Evolutionary conservation across 169 alveolate species (phyloP).

Genomic region (Neospora caninum): DNA sequence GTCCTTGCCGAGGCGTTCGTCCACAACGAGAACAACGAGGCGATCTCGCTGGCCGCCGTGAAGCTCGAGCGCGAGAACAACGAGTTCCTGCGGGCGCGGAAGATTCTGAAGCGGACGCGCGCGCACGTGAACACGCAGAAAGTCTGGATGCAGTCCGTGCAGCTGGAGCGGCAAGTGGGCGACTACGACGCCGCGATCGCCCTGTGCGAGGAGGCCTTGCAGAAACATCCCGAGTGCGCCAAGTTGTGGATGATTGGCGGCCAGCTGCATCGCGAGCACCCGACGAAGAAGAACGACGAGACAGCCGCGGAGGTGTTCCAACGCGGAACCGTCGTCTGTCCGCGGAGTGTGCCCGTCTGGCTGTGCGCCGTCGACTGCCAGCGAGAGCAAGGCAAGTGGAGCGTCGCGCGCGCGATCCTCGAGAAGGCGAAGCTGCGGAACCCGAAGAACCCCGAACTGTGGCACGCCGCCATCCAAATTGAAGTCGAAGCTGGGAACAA

Average conservation of each 20-base stretch:
- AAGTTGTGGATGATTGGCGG: conserved; percentile 94
- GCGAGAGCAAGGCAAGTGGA: conserved; percentile 78
- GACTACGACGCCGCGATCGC: conserved; percentile 78
- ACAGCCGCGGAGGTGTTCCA: conserved; percentile 65
- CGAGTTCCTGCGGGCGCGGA: conserved; percentile 93
- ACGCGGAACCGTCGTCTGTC: conserved; percentile 66
- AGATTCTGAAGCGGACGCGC: conserved; percentile 90
- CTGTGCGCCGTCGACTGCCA: conserved; percentile 88
- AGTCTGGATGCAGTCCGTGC: conserved; percentile 92
- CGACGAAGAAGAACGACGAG: conserved; percentile 42
- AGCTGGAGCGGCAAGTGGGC: conserved; percentile 89
- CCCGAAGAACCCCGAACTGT: conserved; percentile 88
- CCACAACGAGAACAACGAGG: conserved; percentile 87
- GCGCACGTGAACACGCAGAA: conserved; percentile 83
- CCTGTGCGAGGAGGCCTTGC: conserved; percentile 80
- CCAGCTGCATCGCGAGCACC: conserved; percentile 84
- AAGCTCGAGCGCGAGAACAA: conserved; percentile 92
- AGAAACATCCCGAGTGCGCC: conserved; percentile 72
- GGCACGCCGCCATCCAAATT: conserved; percentile 91
- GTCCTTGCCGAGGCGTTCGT: conserved; percentile 89
- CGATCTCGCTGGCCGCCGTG: conserved; percentile 88
- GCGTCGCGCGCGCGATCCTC: conserved; percentile 90
- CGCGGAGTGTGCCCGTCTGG: conserved; percentile 85
- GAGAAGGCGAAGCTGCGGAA: conserved; percentile 91
- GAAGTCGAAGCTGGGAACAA: conserved; percentile 91